phyloP scores from a whole-genome alignment of 163 green algal genomes.

The Volvox carteri region DNA sequence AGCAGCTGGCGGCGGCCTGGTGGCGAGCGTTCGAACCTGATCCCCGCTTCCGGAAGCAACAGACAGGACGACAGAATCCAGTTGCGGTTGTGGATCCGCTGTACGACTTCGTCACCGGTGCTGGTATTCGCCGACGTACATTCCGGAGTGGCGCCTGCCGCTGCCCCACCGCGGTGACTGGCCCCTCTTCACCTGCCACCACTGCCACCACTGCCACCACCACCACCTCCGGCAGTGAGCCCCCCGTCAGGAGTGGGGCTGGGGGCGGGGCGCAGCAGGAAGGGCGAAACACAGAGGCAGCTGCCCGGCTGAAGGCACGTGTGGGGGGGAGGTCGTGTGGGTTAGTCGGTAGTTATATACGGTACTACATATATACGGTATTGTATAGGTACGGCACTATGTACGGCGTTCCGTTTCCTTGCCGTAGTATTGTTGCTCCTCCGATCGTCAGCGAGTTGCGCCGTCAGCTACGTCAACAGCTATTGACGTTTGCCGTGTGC shows the following conservation, averaged over 20 bases:
- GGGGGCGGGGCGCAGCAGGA: background rate
- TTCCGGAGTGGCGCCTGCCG: background rate
- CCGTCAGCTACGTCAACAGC: too few species aligned
- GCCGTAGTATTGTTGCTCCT: too few species aligned
- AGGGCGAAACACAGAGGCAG: background rate
- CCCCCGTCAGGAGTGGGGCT: background rate
- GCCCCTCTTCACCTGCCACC: too few species aligned
- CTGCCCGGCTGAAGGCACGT: background rate
- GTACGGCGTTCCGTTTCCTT: too few species aligned
- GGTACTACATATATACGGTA: too few species aligned
- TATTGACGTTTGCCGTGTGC: too few species aligned
- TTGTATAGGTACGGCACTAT: too few species aligned
- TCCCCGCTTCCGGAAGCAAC: too few species aligned
- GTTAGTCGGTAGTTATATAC: too few species aligned
- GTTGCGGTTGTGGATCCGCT: background rate
- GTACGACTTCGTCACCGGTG: background rate
- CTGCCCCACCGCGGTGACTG: background rate
- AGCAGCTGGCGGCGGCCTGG: slow-evolving; percentile 13
- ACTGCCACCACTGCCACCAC: background rate
- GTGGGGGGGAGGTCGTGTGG: too few species aligned
- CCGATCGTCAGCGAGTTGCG: too few species aligned
- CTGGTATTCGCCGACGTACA: background rate
- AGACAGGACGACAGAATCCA: too few species aligned
- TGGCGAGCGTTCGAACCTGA: background rate
- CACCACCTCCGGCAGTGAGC: background rate